phyloP scores from a whole-genome alignment of 2,329 filamentous ascomycete genomes.

The Pyrenochaeta sp. region DNA sequence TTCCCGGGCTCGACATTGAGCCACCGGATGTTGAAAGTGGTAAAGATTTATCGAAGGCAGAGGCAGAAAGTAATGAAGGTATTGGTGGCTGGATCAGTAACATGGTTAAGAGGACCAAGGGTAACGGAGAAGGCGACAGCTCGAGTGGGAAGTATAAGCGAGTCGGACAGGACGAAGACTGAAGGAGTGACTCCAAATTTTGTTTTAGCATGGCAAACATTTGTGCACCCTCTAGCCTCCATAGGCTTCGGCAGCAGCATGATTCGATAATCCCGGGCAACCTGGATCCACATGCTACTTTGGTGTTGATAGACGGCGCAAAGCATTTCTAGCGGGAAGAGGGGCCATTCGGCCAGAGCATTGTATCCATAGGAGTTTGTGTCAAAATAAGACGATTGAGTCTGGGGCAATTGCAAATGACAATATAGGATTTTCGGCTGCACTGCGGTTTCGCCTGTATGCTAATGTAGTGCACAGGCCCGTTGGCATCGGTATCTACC shows the following conservation, averaged over 20 bases:
- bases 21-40: constrained; percentile 71
- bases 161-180: constrained; percentile 54
- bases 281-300: constrained; percentile 27
- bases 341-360: too few species aligned
- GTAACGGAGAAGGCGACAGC: constrained; percentile 53
- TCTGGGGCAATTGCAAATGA: constrained; percentile 10
- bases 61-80: constrained; percentile 58
- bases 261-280: constrained; percentile 35
- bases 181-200: background rate
- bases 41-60: constrained; percentile 49
- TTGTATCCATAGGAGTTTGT: constrained; percentile 2
- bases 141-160: constrained; percentile 57
- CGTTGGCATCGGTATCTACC: constrained; percentile 1
- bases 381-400: background rate
- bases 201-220: constrained; percentile 6
- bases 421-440: constrained; percentile 12
- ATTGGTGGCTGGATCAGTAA: constrained; percentile 75
- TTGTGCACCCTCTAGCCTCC: constrained; percentile 25
- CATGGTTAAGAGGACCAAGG: constrained; percentile 66
- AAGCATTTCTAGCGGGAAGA: constrained; percentile 24
- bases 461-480: constrained; percentile 10
- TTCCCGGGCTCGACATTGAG: constrained; percentile 83
- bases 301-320: constrained; percentile 39
- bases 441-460: background rate
- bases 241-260: constrained; percentile 28